Evolutionary conservation across 345 rosid species (phyloP).

Genomic region (Reutealis trisperma): DNA sequence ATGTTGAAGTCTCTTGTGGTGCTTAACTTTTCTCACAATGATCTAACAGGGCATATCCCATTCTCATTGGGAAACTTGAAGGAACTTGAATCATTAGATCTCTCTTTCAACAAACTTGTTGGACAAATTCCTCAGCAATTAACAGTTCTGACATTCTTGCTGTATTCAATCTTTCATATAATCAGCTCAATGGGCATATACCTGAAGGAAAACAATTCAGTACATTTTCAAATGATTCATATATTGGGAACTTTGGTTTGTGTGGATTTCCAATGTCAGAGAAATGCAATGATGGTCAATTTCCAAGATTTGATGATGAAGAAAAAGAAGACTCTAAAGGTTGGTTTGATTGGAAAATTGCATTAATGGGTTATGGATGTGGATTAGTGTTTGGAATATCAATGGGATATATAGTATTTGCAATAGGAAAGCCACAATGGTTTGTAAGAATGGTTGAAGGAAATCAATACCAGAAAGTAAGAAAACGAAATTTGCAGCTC

Average conservation of each 20-base stretch:
- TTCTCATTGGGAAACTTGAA: neutral
- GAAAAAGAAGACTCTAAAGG: neutral
- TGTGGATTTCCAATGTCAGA: neutral
- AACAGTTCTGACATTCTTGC: neutral
- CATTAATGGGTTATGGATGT: conserved; percentile 5
- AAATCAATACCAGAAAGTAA: neutral
- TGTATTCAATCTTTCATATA: conserved; percentile 19
- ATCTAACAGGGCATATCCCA: conserved; percentile 12
- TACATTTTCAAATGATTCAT: neutral
- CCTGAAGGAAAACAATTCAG: neutral
- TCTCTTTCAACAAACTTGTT: conserved; percentile 17
- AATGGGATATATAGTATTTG: neutral
- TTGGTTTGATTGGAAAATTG: conserved; percentile 13
- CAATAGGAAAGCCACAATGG: conserved; percentile 12
- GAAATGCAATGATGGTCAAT: neutral
- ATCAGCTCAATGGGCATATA: conserved; percentile 4
- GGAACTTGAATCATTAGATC: conserved; percentile 21
- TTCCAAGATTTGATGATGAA: no score
- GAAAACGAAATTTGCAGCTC: neutral
- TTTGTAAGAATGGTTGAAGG: conserved; percentile 5
- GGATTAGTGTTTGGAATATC: neutral
- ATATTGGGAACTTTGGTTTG: neutral
- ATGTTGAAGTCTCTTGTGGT: neutral
- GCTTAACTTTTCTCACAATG: conserved; percentile 22
- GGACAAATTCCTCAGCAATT: conserved; percentile 18